A percentile compares a stretch with the other conserved stretches of the same genome.
Conservation (phyloP, 192 early-diverging fungal genomes). For the Radiomyces spectabilis region DNA sequence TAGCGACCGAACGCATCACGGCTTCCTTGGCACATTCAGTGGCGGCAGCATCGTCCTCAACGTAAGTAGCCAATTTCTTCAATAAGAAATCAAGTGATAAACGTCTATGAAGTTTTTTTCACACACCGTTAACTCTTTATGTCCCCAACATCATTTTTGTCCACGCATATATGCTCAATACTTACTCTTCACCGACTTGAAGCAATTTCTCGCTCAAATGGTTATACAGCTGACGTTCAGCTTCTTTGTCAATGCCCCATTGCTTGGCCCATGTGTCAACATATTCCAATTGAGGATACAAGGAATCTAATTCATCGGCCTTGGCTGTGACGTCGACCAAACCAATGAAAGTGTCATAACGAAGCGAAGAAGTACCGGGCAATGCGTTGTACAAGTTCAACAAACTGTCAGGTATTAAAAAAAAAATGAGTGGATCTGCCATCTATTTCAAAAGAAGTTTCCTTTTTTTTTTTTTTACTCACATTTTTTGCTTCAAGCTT, state of each 20-base stretch:
- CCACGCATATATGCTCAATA: conserved; percentile 7
- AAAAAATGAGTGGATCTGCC: conserved; percentile 8
- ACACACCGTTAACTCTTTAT: not conserved
- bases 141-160: not conserved
- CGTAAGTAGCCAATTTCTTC: conserved; percentile 55
- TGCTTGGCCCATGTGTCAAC: conserved; percentile 58
- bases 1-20: conserved; percentile 56
- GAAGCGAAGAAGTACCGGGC: conserved; percentile 41
- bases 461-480: conserved; percentile 4
- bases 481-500: conserved; percentile 59
- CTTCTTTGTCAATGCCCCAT: conserved; percentile 57
- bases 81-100: conserved; percentile 50
- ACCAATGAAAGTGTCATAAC: conserved; percentile 61
- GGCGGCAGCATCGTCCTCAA: conserved; percentile 23
- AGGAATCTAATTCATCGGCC: conserved; percentile 57
- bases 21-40: conserved; percentile 42
- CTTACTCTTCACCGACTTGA: conserved; percentile 52
- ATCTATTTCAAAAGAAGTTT: conserved; percentile 3
- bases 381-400: conserved; percentile 82
- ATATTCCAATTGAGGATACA: conserved; percentile 55
- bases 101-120: conserved; percentile 4
- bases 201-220: conserved; percentile 55
- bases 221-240: conserved; percentile 54
- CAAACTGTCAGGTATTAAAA: conserved; percentile 22
- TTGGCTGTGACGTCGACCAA: conserved; percentile 71